These are phyloP conservation scores for Caloboletus firmus DNA, from an alignment of 1,284 basidiomycete genomes.

Conservation along the genomic window DNA sequence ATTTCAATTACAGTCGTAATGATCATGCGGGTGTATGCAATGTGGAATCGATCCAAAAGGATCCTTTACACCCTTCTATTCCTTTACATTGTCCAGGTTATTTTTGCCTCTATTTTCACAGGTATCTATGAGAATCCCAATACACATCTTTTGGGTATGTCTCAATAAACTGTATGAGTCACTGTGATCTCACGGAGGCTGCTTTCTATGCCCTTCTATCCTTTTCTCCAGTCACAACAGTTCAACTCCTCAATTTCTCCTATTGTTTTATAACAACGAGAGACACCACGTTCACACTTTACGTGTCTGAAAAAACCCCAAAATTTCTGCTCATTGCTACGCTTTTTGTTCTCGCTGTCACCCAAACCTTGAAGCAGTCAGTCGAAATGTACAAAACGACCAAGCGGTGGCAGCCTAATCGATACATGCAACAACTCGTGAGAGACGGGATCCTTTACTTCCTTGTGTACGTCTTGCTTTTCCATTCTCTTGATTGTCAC, in stretches of 20 bases:
- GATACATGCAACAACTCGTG: neutral
- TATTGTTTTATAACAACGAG: neutral
- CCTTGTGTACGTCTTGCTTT: neutral
- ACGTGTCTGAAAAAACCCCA: no score
- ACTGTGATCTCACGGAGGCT: neutral
- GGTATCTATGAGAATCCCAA: neutral
- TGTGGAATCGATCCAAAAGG: constrained; percentile 12
- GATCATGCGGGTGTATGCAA: constrained; percentile 19
- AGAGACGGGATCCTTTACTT: neutral
- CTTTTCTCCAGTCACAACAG: neutral
- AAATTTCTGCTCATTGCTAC: no score
- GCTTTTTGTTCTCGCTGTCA: no score
- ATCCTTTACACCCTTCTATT: constrained; percentile 5
- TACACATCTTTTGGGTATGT: constrained; percentile 1
- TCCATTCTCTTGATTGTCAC: neutral
- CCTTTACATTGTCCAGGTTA: neutral
- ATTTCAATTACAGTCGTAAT: no score
- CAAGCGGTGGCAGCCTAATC: neutral
- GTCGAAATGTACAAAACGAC: neutral
- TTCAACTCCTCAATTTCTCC: neutral
- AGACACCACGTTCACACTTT: no score
- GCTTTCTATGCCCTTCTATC: no score
- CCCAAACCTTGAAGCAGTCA: no score
- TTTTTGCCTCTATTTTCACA: neutral
- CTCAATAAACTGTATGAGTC: neutral